Base-by-base conservation (phyloP, 2,329 filamentous ascomycete genomes). In the Tricladium varicosporioides region DNA sequence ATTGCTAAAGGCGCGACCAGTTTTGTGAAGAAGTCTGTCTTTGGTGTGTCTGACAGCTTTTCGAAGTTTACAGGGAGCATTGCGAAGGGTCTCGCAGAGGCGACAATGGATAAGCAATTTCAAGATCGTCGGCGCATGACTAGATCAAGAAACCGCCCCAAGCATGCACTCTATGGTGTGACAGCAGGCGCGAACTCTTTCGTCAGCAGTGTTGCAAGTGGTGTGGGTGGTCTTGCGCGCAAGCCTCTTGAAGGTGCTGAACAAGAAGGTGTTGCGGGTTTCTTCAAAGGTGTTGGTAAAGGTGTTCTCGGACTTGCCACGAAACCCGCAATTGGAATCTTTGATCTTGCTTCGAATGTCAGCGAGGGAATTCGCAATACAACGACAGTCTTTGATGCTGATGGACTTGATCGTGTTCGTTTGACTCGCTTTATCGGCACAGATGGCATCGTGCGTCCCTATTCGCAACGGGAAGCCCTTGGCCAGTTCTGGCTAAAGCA, bases 401-500 rank as follows among this genome's bases (percentile, higher is more conserved):
- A 93, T 58, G 94, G 95, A 52, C 86, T 99, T 5, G 95, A 99
- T 67, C 91, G 94, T 49, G 92, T 96, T 19, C 90, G 94, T n/a
- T 82, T 96, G 51, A 89, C 92, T 5, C 89, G 94, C 15, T 97
- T 96, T 76, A 91, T 99, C 59, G 90, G 91, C 14, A 84, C 87
- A 44, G 93, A 99, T 71, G 94, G 94, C 43, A 90, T 99, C 59
- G 92, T 99, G 33, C 88, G 93, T 2, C 92, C 94, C 0, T 99
- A 96, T 78, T 92, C 87, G 55, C 90, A 96, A 70, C 90, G 94
- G 48, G 94, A 99, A 78, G 92, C 94, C 0, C 85, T 99, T 2
- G 94, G 94, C 0, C 94, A 99, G 72, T 97, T 91, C 78, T 99
- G 94, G 95, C 86, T 99, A 63, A 99, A 99, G 80, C 96, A 96